Percentiles rank a stretch among this genome's conserved stretches.
phyloP scores from a whole-genome alignment of 345 rosid genomes.

The Brassica cretica region DNA sequence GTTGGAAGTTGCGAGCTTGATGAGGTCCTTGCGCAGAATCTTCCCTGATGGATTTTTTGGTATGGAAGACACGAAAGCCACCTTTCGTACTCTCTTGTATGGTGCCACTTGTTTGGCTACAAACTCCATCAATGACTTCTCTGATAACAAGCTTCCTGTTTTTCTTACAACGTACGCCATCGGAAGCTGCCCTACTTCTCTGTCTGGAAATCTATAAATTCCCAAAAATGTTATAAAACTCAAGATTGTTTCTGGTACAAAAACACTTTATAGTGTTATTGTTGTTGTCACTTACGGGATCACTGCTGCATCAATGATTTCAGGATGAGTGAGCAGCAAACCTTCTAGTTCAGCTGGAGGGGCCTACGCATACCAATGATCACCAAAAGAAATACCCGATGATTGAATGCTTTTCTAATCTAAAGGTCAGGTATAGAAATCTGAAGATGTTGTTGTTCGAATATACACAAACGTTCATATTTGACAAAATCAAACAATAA shows the following conservation, averaged over 20 bases:
- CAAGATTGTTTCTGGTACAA: neutral
- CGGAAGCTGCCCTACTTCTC: conserved; percentile 79
- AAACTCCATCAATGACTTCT: conserved; percentile 59
- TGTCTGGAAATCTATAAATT: conserved; percentile 67
- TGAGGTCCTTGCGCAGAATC: conserved; percentile 88
- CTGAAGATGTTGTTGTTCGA: neutral
- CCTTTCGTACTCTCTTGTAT: conserved; percentile 69
- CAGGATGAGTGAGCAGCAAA: conserved; percentile 70
- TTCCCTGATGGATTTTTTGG: conserved; percentile 95
- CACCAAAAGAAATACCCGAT: neutral
- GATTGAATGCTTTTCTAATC: neutral
- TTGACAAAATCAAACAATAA: neutral
- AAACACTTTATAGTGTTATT: no score
- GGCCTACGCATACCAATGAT: conserved; percentile 53
- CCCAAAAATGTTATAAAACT: neutral
- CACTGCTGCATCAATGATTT: conserved; percentile 73
- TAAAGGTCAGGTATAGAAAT: neutral
- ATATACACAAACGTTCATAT: neutral
- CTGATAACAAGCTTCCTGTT: conserved; percentile 53
- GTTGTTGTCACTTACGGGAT: conserved; percentile 61
- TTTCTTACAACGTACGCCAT: conserved; percentile 81
- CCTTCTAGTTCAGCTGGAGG: conserved; percentile 94
- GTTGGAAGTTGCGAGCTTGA: conserved; percentile 80
- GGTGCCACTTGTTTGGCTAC: conserved; percentile 80
- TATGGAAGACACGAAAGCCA: conserved; percentile 46